These are phyloP conservation scores for Talaromyces trachyspermus DNA, from an alignment of 495 filamentous ascomycete species.

Conservation along the genomic window DNA sequence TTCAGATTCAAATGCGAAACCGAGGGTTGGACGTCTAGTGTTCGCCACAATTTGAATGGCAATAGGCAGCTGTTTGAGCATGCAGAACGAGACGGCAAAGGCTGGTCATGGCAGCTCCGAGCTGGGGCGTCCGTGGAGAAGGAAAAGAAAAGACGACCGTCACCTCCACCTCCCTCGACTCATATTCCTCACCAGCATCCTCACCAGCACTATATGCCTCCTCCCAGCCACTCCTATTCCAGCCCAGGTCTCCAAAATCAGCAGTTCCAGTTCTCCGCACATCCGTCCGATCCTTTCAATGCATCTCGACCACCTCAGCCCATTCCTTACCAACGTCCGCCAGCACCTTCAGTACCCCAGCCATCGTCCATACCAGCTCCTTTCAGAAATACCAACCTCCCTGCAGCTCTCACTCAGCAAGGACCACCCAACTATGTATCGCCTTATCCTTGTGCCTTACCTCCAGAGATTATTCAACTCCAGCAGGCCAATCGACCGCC, in stretches of 20 bases:
- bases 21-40: slow-evolving; percentile 93
- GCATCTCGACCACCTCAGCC: slow-evolving; percentile 9
- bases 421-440: slow-evolving; percentile 35
- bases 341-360: slow-evolving; percentile 11
- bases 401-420: slow-evolving; percentile 34
- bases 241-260: slow-evolving; percentile 29
- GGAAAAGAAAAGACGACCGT: slow-evolving; percentile 57
- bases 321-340: slow-evolving; percentile 10
- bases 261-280: slow-evolving; percentile 39
- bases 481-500: slow-evolving; percentile 22
- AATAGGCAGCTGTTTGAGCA: slow-evolving; percentile 78
- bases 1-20: slow-evolving; percentile 76
- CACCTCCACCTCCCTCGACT: slow-evolving; percentile 43
- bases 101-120: slow-evolving; percentile 62
- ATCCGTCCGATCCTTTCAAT: slow-evolving; percentile 26
- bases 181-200: slow-evolving; percentile 34
- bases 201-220: slow-evolving; percentile 37
- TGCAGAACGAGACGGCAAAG: slow-evolving; percentile 66
- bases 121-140: slow-evolving; percentile 60
- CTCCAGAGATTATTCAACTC: slow-evolving; percentile 25
- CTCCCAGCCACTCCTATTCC: slow-evolving; percentile 29
- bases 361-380: slow-evolving; percentile 28
- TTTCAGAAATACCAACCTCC: slow-evolving; percentile 35
- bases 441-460: slow-evolving; percentile 35
- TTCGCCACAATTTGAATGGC: slow-evolving; percentile 89